Percentiles rank a stretch among this genome's conserved stretches.
Evolutionary conservation across 768 basidiomycete genomes (phyloP).

Genomic region (Rhizopogon sp.): DNA sequence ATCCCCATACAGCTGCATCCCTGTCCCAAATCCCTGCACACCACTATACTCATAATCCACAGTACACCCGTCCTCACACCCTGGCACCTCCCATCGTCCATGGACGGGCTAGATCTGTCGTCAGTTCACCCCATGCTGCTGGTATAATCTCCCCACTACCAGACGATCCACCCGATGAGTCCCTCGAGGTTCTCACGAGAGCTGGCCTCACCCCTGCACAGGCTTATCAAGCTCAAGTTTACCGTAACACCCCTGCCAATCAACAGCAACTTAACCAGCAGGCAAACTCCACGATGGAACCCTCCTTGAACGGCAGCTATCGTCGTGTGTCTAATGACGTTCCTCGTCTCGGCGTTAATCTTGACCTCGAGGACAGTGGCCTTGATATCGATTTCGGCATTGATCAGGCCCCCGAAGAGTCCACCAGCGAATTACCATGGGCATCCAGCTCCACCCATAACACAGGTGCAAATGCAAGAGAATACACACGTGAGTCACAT

Average conservation of each 20-base stretch:
- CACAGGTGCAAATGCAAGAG: conserved; percentile 8
- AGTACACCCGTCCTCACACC: conserved; percentile 18
- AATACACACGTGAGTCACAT: conserved; percentile 38
- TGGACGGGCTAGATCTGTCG: conserved; percentile 47
- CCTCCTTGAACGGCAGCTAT: conserved; percentile 21
- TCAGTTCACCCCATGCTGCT: conserved; percentile 35
- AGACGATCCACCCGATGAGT: conserved; percentile 45
- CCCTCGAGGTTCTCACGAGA: conserved; percentile 38
- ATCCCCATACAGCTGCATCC: conserved; percentile 28
- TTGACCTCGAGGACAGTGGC: conserved; percentile 54
- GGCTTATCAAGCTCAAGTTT: conserved; percentile 76
- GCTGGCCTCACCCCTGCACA: conserved; percentile 71
- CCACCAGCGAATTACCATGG: conserved; percentile 58
- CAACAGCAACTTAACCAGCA: conserved; percentile 16
- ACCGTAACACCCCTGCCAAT: conserved; percentile 38
- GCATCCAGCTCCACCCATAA: conserved; percentile 17
- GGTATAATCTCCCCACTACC: conserved; percentile 43
- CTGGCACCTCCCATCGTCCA: conserved; percentile 38
- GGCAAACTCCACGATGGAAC: conserved; percentile 20
- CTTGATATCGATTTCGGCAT: conserved; percentile 53
- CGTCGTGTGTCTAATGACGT: conserved; percentile 21
- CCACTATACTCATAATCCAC: conserved; percentile 12
- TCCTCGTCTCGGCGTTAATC: conserved; percentile 35
- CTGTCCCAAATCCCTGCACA: conserved; percentile 14
- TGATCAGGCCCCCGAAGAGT: conserved; percentile 37